Evolutionary conservation across 1,139 yeast species (phyloP).

Genomic region (Meyerozyma elateridarum): DNA sequence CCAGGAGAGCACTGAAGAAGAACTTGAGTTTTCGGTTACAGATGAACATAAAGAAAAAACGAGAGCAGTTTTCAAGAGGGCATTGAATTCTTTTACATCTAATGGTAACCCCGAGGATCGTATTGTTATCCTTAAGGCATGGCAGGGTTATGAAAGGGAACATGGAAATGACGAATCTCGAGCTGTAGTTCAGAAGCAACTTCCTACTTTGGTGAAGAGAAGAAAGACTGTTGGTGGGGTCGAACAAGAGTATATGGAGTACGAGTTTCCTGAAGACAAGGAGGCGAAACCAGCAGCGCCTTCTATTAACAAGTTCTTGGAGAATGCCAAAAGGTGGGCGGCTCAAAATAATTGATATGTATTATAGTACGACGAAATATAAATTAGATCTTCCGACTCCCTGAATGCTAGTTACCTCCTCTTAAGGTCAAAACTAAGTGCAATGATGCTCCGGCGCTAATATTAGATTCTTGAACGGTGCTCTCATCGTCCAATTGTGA

Average conservation of each 20-base stretch:
- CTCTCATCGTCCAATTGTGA: conserved; percentile 83
- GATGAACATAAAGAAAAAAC: conserved; percentile 50
- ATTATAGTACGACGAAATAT: not conserved
- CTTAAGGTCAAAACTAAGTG: conserved; percentile 87
- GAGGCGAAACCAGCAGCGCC: conserved; percentile 20
- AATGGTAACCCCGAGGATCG: conserved; percentile 40
- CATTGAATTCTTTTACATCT: conserved; percentile 41
- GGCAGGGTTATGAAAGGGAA: conserved; percentile 57
- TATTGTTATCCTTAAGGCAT: conserved; percentile 54
- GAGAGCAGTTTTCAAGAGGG: conserved; percentile 54
- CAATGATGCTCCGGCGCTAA: conserved; percentile 71
- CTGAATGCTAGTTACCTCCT: conserved; percentile 52
- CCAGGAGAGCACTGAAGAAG: conserved; percentile 34
- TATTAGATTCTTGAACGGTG: conserved; percentile 64
- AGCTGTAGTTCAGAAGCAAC: conserved; percentile 35
- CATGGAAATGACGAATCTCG: conserved; percentile 51
- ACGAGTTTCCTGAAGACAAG: conserved; percentile 63
- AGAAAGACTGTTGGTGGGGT: conserved; percentile 40
- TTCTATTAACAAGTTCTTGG: conserved; percentile 49
- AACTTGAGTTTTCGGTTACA: conserved; percentile 48
- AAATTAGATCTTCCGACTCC: not conserved
- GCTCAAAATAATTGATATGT: conserved; percentile 1
- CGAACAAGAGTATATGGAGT: conserved; percentile 57
- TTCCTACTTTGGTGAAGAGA: conserved; percentile 56
- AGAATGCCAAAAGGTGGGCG: conserved; percentile 63